Conservation (phyloP, 176 grass and related monocot genomes). For the Avena sativa region DNA sequence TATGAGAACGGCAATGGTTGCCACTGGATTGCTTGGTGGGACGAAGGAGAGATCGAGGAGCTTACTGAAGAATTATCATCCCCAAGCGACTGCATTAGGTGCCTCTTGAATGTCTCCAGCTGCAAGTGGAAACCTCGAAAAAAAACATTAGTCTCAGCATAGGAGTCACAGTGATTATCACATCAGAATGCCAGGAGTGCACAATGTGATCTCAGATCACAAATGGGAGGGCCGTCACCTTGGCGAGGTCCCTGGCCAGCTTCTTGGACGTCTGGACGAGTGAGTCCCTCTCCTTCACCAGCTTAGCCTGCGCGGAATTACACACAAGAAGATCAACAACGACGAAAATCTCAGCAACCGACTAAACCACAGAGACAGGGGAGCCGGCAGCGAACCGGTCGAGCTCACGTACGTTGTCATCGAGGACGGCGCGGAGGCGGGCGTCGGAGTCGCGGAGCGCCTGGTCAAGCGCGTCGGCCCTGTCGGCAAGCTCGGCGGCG, state of each 20-base stretch:
- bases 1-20: too few relatives aligned
- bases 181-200: background rate
- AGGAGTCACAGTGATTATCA: background rate
- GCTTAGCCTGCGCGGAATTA: slow-evolving; percentile 52
- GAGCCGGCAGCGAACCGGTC: too few relatives aligned
- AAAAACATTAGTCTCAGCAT: background rate
- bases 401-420: slow-evolving; percentile 70
- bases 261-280: slow-evolving; percentile 83
- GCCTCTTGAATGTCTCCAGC: slow-evolving; percentile 93
- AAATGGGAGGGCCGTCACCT: slow-evolving; percentile 49
- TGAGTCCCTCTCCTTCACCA: slow-evolving; percentile 75
- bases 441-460: slow-evolving; percentile 66
- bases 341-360: too few relatives aligned
- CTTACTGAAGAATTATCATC: slow-evolving; percentile 68
- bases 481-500: slow-evolving; percentile 68
- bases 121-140: slow-evolving; percentile 39
- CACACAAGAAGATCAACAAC: background rate
- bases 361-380: too few relatives aligned
- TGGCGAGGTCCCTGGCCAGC: slow-evolving; percentile 79
- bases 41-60: background rate
- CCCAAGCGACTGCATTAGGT: slow-evolving; percentile 86
- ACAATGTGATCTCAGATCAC: background rate
- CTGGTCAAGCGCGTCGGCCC: slow-evolving; percentile 58
- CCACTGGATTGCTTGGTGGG: too few relatives aligned
- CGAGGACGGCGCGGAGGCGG: slow-evolving; percentile 51